Percentiles rank a stretch among this genome's conserved stretches.
Evolutionary conservation across 306 rosid genomes (phyloP).

Genomic region (Castanospermum australe): DNA sequence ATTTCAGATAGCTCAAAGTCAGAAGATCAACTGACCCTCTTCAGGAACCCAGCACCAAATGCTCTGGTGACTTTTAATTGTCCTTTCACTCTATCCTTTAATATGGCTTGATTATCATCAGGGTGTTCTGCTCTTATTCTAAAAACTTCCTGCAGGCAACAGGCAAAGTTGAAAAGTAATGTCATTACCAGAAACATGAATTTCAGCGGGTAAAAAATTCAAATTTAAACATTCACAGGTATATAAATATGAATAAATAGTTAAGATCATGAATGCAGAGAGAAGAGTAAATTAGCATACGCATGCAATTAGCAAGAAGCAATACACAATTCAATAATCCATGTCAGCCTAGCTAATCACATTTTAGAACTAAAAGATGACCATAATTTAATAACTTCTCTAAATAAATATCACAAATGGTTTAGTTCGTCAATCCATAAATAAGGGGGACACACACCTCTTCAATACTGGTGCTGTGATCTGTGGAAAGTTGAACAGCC

Average conservation of each 20-base stretch:
- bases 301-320: background rate
- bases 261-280: background rate
- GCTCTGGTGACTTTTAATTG: conserved; percentile 73
- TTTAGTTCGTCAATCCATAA: background rate
- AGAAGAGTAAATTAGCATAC: background rate
- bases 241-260: background rate
- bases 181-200: background rate
- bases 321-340: background rate
- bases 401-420: background rate
- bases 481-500: conserved; percentile 72
- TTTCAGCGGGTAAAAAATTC: background rate
- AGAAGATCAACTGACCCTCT: conserved; percentile 58
- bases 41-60: conserved; percentile 72
- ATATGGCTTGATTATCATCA: conserved; percentile 57
- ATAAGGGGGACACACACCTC: conserved; percentile 42
- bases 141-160: conserved; percentile 50
- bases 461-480: conserved; percentile 60
- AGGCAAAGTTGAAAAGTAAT: conserved; percentile 9
- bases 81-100: conserved; percentile 66
- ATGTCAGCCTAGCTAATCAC: background rate
- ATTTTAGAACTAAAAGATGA: conserved; percentile 1
- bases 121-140: conserved; percentile 62
- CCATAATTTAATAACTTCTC: background rate
- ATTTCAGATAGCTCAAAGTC: conserved; percentile 41
- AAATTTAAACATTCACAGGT: background rate